Conservation (phyloP, 2,329 filamentous ascomycete species). For the Colletotrichum brevisporum region DNA sequence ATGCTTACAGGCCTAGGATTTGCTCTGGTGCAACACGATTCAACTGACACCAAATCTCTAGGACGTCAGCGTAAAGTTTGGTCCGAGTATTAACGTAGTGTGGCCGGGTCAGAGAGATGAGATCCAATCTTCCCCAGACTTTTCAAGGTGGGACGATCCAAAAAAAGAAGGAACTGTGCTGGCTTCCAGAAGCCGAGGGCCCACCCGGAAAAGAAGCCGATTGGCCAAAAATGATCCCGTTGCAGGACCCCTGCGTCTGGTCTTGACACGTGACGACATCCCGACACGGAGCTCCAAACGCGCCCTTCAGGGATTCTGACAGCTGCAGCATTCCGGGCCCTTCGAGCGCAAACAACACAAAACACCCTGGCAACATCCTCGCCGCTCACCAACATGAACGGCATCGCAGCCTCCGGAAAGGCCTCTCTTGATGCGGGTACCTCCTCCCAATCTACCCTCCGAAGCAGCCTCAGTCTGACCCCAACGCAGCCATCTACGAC, state of each 20-base stretch:
- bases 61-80: no score
- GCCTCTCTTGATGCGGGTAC: conserved; percentile 62
- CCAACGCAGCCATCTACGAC: conserved; percentile 79
- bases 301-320: conserved; percentile 26
- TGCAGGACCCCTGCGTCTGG: conserved; percentile 4
- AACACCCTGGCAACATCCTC: not conserved
- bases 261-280: conserved; percentile 39
- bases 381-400: conserved; percentile 55
- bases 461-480: conserved; percentile 41
- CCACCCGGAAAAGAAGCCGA: conserved; percentile 15
- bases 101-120: not conserved
- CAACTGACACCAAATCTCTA: no score
- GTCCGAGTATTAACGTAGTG: no score
- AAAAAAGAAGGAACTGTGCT: conserved; percentile 15
- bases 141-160: conserved; percentile 34
- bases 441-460: conserved; percentile 33
- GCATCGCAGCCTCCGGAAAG: conserved; percentile 49
- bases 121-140: conserved; percentile 33
- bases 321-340: conserved; percentile 23
- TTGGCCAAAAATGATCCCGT: conserved; percentile 24
- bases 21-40: no score
- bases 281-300: conserved; percentile 30
- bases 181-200: conserved; percentile 27
- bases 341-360: not conserved
- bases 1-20: no score